Evolutionary conservation across 805 yeast genomes (phyloP).

Genomic region (Wickerhamiella sergipiensis): DNA sequence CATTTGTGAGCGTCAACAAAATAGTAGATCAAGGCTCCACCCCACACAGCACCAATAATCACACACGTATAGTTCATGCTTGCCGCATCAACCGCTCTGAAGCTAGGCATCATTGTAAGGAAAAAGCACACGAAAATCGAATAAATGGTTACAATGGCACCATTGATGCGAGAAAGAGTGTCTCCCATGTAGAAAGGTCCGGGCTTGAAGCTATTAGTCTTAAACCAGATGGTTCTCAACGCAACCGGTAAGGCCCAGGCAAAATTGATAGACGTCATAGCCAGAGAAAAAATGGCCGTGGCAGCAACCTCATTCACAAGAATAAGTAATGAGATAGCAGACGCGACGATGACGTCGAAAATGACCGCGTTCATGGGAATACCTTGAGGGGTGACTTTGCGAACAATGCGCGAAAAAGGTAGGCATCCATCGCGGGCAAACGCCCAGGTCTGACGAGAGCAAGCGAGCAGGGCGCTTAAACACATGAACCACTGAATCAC

Average conservation of each 20-base stretch:
- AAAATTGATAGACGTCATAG: conserved; percentile 48
- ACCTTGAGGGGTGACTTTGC: conserved; percentile 33
- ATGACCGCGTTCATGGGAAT: conserved; percentile 49
- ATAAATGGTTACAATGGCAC: conserved; percentile 30
- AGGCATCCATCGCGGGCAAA: conserved; percentile 57
- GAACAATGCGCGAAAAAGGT: conserved; percentile 36
- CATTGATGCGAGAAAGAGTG: conserved; percentile 29
- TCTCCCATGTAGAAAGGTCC: conserved; percentile 54
- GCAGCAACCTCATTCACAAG: conserved; percentile 52
- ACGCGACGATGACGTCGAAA: conserved; percentile 40
- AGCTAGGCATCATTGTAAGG: conserved; percentile 42
- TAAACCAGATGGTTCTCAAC: conserved; percentile 38
- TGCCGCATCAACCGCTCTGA: conserved; percentile 48
- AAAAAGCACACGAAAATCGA: conserved; percentile 35
- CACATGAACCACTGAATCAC: conserved; percentile 12
- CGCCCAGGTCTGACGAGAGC: conserved; percentile 55
- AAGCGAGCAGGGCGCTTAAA: conserved; percentile 39
- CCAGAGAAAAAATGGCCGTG: conserved; percentile 54
- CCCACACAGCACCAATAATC: conserved; percentile 48
- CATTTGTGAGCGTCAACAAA: conserved; percentile 41
- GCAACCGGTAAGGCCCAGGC: conserved; percentile 48
- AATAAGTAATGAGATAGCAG: conserved; percentile 37
- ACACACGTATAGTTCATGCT: conserved; percentile 55
- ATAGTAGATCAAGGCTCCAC: conserved; percentile 38
- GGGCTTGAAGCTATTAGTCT: conserved; percentile 36